These are phyloP conservation scores for Leucosporidium creatinivorum DNA, from an alignment of 768 basidiomycete genomes.

Conservation along the genomic window DNA sequence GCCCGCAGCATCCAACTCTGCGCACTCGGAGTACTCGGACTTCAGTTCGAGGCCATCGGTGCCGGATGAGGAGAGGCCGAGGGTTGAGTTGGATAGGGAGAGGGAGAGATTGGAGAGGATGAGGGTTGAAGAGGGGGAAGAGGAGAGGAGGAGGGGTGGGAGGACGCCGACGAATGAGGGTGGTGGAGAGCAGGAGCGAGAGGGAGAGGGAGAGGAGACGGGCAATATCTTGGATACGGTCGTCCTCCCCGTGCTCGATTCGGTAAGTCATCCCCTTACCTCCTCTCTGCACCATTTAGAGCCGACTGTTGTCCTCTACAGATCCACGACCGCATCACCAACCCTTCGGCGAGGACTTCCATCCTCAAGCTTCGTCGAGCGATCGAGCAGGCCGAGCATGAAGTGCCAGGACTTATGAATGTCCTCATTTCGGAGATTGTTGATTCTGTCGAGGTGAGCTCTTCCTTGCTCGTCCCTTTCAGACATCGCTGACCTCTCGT, in stretches of 20 bases:
- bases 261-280: constrained; percentile 52
- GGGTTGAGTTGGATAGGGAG: constrained; percentile 13
- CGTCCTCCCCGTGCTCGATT: constrained; percentile 89
- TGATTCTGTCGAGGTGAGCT: constrained; percentile 20
- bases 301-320: constrained; percentile 39
- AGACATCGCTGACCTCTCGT: neutral
- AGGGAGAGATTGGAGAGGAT: constrained; percentile 1
- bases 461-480: neutral
- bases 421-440: constrained; percentile 50
- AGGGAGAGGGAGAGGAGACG: constrained; percentile 36
- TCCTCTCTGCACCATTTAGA: neutral
- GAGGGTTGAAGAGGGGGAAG: neutral
- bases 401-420: constrained; percentile 88
- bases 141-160: constrained; percentile 25
- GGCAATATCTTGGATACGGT: constrained; percentile 83
- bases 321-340: constrained; percentile 86
- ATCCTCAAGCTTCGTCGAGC: constrained; percentile 80
- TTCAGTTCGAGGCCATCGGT: constrained; percentile 8
- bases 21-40: constrained; percentile 27
- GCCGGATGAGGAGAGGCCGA: constrained; percentile 7
- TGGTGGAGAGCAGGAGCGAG: constrained; percentile 20
- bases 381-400: constrained; percentile 87
- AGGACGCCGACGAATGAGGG: constrained; percentile 32
- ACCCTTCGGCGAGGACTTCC: constrained; percentile 75
- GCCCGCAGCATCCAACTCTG: neutral